Evolutionary conservation across 176 grass and related monocot species (phyloP), one percentile per base, ranked within the genome.

Genomic region (Oryza glaberrima): DNA sequence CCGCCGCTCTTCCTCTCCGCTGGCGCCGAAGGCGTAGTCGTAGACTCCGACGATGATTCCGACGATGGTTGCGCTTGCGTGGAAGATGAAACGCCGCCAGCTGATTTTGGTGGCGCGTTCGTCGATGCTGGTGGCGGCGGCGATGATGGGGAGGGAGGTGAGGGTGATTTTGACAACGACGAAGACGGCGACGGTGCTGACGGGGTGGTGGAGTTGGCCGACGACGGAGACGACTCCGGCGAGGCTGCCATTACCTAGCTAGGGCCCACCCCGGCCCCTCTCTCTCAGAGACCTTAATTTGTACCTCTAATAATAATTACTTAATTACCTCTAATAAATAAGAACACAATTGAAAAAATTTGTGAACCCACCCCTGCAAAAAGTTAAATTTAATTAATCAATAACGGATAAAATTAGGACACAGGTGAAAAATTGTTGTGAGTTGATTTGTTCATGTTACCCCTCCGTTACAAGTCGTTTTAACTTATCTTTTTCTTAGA

Each of bases 201-300:
- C 22, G 54, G n/a, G 4, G 52, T 4, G 9, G 20, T 52, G 30
- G 56, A 48, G 69, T 43, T 67, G 61, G 4, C 26, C 10, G 83
- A 8, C 40, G 40, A 41, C 2, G 72, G 64, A 13, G 72, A 77
- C 0, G 85, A 63, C 13, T 61, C 2, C 7, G 78, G 79, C 2
- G 36, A 8, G 9, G 85, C 40, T 49, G 85, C 85, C 85, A 87
- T 87, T 35, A 81, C 67, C 70, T 47, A 76, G 71, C 70, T 47
- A 76, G 71, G 64, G 56, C 80, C 77, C 85, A 87, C 77, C 78
- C 84, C 1, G 9, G n/a, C 67, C 43, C 77, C 15, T 69, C 9
- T n/a, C 6, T 25, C 11, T 43, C 14, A 73, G 9, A 13, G 30
- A 6, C 16, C 30, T 20, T 56, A 19, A 19, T 58, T 7, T n/a